A percentile compares a stretch with the other conserved stretches of the same genome.
Evolutionary conservation across 345 rosid genomes (phyloP).

Genomic region (Ailanthus altissimus): DNA sequence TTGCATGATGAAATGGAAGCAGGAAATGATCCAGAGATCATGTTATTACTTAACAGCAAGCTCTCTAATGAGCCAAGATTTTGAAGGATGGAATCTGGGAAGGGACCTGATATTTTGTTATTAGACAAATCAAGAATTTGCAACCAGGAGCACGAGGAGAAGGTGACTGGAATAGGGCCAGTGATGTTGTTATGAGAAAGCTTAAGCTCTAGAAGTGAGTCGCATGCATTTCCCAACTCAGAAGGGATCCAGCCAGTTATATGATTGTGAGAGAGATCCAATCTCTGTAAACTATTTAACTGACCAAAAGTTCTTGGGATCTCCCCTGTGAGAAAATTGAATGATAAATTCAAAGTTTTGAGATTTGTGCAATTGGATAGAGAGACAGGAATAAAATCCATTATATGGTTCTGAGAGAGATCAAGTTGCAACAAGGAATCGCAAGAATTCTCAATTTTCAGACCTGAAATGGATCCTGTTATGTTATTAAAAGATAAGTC

Average conservation of each 20-base stretch:
- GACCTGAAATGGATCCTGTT: constrained; percentile 75
- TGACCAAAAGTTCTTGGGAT: constrained; percentile 65
- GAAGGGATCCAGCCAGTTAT: constrained; percentile 85
- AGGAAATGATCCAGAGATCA: constrained; percentile 74
- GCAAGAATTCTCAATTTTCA: constrained; percentile 59
- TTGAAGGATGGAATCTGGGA: constrained; percentile 58
- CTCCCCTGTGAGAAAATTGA: constrained; percentile 63
- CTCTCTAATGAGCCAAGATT: constrained; percentile 63
- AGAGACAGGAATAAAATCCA: constrained; percentile 55
- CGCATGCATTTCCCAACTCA: constrained; percentile 70
- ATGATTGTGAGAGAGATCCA: constrained; percentile 77
- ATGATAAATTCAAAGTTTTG: constrained; percentile 59
- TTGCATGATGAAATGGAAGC: constrained; percentile 69
- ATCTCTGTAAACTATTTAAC: constrained; percentile 52
- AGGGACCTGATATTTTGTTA: constrained; percentile 81
- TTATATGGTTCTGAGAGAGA: constrained; percentile 61
- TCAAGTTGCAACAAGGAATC: constrained; percentile 62
- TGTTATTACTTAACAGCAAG: constrained; percentile 66
- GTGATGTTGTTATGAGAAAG: constrained; percentile 78
- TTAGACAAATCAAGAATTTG: constrained; percentile 77
- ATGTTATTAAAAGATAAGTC: constrained; percentile 84
- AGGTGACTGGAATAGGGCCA: constrained; percentile 65
- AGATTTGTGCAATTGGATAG: constrained; percentile 82
- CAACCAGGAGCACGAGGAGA: constrained; percentile 72
- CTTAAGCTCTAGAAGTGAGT: constrained; percentile 56